A percentile compares a stretch with the other conserved stretches of the same genome.
These are phyloP conservation scores for Aureobasidium sp. DNA, from an alignment of 2,329 filamentous ascomycete species.

Conservation along the genomic window DNA sequence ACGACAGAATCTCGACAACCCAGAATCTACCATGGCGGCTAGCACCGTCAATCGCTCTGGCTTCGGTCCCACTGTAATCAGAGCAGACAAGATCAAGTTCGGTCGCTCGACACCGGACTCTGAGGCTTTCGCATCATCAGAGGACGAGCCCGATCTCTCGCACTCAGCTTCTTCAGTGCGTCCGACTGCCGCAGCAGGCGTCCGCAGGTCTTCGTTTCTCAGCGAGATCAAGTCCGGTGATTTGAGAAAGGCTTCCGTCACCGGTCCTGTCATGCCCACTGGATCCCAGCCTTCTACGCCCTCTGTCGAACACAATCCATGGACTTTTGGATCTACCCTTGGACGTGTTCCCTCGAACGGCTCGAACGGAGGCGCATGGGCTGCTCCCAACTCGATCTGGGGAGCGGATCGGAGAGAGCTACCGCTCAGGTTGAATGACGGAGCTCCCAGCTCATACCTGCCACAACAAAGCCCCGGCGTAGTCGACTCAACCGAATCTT, in stretches of 20 bases:
- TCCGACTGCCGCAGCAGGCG: slow-evolving; percentile 44
- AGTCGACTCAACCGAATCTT: slow-evolving; percentile 30
- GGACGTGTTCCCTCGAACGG: slow-evolving; percentile 37
- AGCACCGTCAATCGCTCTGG: neutral
- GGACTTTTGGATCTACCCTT: slow-evolving; percentile 13
- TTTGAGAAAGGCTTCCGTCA: slow-evolving; percentile 64
- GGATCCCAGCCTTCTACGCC: slow-evolving; percentile 74
- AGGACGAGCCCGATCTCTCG: slow-evolving; percentile 72
- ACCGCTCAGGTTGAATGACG: neutral
- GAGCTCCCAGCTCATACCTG: neutral
- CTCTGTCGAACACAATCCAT: slow-evolving; percentile 46
- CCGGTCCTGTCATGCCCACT: slow-evolving; percentile 44
- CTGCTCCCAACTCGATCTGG: slow-evolving; percentile 4
- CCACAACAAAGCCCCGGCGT: neutral
- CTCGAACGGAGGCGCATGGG: neutral
- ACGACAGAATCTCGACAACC: neutral
- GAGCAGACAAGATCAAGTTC: slow-evolving; percentile 6
- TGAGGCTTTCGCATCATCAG: slow-evolving; percentile 74
- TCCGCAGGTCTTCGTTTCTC: slow-evolving; percentile 72
- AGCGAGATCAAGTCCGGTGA: slow-evolving; percentile 66
- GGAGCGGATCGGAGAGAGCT: neutral
- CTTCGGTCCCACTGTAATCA: neutral
- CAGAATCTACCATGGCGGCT: neutral
- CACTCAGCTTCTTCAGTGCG: slow-evolving; percentile 35
- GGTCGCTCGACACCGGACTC: slow-evolving; percentile 6